phyloP scores from a whole-genome alignment of 768 basidiomycete genomes.

The Lyophyllum atratum region DNA sequence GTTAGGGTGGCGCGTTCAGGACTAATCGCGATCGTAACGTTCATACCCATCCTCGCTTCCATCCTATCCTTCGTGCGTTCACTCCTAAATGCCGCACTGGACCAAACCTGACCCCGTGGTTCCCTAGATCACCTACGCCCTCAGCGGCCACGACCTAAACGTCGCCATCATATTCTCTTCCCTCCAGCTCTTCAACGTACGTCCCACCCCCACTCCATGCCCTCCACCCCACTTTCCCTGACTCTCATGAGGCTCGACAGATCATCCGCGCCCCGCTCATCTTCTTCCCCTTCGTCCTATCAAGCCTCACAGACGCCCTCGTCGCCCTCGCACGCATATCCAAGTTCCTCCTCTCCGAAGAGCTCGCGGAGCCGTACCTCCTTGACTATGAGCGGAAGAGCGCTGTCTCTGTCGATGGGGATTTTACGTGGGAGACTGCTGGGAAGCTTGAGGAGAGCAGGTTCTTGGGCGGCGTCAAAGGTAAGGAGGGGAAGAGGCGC shows the following conservation, averaged over 20 bases:
- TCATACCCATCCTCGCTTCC: conserved; percentile 55
- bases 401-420: conserved; percentile 50
- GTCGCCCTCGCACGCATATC: conserved; percentile 52
- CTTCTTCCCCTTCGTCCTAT: conserved; percentile 55
- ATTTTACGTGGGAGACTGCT: conserved; percentile 53
- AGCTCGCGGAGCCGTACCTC: conserved; percentile 46
- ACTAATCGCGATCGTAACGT: conserved; percentile 46
- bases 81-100: not conserved
- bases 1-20: conserved; percentile 34
- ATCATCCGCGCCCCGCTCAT: conserved; percentile 62
- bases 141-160: conserved; percentile 55
- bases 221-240: not conserved
- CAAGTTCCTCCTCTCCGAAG: conserved; percentile 54
- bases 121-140: conserved; percentile 59
- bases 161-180: conserved; percentile 57
- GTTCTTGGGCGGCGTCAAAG: conserved; percentile 13
- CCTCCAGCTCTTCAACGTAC: conserved; percentile 60
- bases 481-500: conserved; percentile 12
- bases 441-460: conserved; percentile 18
- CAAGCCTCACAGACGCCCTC: conserved; percentile 46
- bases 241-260: too few species aligned
- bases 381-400: too few species aligned
- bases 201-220: conserved; percentile 8
- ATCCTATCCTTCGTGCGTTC: conserved; percentile 52
- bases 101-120: not conserved